phyloP scores from a whole-genome alignment of 768 basidiomycete species.

The Tulasnella calospora region DNA sequence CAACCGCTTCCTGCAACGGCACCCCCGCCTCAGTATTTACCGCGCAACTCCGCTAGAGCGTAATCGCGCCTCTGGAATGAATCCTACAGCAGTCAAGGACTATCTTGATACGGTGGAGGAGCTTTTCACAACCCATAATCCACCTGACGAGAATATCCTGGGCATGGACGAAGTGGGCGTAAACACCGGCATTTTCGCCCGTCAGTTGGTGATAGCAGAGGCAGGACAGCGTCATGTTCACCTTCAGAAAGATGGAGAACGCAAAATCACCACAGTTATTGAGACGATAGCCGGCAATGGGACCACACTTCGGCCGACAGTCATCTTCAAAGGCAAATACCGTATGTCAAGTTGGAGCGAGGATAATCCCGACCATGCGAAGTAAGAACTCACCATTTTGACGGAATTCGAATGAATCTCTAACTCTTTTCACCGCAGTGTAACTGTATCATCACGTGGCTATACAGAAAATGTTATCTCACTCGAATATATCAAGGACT shows the following conservation, averaged over 20 bases:
- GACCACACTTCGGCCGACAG: constrained; percentile 12
- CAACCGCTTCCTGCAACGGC: constrained; percentile 20
- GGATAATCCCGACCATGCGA: constrained; percentile 13
- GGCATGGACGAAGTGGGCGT: constrained; percentile 25
- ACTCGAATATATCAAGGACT: constrained; percentile 40
- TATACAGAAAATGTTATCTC: constrained; percentile 42
- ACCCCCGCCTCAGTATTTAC: constrained; percentile 18
- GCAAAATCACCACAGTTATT: constrained; percentile 25
- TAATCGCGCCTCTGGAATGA: not conserved
- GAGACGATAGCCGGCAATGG: constrained; percentile 24
- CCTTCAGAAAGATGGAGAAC: constrained; percentile 5
- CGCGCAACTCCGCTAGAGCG: constrained; percentile 20
- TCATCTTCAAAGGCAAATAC: constrained; percentile 27
- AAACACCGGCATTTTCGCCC: not conserved
- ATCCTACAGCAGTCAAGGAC: constrained; percentile 4
- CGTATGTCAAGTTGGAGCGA: not conserved
- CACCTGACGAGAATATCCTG: constrained; percentile 10
- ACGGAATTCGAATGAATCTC: not conserved
- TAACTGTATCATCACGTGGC: constrained; percentile 29
- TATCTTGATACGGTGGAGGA: constrained; percentile 10
- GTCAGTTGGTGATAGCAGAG: constrained; percentile 9
- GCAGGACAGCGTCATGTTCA: constrained; percentile 6
- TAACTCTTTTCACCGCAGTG: not conserved
- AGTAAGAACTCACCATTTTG: not conserved
- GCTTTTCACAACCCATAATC: not conserved